Evolutionary conservation across 192 early-diverging fungal species (phyloP), one percentile per base, ranked within the genome.

Genomic region (Endogone sp.): DNA sequence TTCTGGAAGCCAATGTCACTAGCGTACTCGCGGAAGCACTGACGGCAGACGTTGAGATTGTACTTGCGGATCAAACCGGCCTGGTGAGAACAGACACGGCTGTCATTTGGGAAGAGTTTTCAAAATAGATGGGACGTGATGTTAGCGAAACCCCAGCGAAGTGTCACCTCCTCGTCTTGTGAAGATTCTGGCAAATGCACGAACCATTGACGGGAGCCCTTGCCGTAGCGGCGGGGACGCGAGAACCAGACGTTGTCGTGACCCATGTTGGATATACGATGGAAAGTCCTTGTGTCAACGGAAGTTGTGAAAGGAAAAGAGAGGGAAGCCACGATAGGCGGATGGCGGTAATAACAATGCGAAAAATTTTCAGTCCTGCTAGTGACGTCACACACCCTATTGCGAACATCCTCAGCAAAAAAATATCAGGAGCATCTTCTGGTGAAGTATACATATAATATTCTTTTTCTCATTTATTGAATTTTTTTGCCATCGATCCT

Each of bases 51-150:
- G 90, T 98, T 92, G 66, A 99, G 86, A 69, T 89, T 88, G 88
- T 99, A 99, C 90, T 99, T 99, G 90, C 98, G 95, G 85, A 99
- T 98, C 81, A 99, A 92, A 92, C 98, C 98, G 73, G 98, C 98
- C 79, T 90, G 95, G 92, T 99, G 96, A 75, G 94, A 87, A 85
- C 96, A 98, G 77, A 98, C 95, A 78, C 98, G 95, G 89, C 92
- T 94, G 74, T 64, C n/a, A n/a, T n/a, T n/a, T n/a, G n/a, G n/a
- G n/a, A n/a, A n/a, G n/a, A n/a, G n/a, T n/a, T n/a, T n/a, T n/a
- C n/a, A n/a, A n/a, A n/a, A n/a, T n/a, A n/a, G n/a, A n/a, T n/a
- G n/a, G n/a, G n/a, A n/a, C 16, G 1, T 49, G 6, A 49, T 49
- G 37, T 49, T 49, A 49, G 16, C 37, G 37, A 16, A 49, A 49